These are phyloP conservation scores for Globisporangium emineosum DNA, from an alignment of 352 stramenopile species.

Conservation along the genomic window DNA sequence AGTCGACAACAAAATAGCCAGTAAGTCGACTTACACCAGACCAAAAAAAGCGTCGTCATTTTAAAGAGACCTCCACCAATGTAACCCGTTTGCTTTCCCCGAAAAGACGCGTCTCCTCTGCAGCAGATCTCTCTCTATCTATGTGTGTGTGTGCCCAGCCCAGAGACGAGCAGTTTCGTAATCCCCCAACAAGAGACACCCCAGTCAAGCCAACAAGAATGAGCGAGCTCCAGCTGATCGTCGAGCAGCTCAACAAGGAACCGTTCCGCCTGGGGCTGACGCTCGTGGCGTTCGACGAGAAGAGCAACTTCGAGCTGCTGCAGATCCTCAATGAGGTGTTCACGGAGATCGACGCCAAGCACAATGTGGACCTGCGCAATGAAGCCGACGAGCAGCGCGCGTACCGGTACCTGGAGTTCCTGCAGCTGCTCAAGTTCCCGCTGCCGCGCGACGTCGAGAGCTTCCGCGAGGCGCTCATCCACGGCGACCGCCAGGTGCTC, in stretches of 20 bases:
- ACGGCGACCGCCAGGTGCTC: constrained; percentile 85
- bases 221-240: constrained; percentile 91
- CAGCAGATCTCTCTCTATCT: neutral
- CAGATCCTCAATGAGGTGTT: constrained; percentile 94
- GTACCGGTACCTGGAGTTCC: constrained; percentile 88
- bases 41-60: neutral
- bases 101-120: constrained; percentile 12
- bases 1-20: too few relatives aligned
- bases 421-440: constrained; percentile 93
- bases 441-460: constrained; percentile 66
- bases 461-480: constrained; percentile 73
- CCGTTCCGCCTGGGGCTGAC: constrained; percentile 89
- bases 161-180: too few relatives aligned
- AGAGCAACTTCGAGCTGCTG: constrained; percentile 91
- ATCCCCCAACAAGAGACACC: neutral
- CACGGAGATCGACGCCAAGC: constrained; percentile 80
- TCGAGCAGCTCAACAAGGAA: constrained; percentile 92
- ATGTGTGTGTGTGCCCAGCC: neutral
- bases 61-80: neutral
- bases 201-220: constrained; percentile 37
- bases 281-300: constrained; percentile 93
- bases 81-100: neutral
- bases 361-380: constrained; percentile 84
- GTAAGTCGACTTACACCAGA: neutral
- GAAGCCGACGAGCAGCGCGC: constrained; percentile 76